Conservation (phyloP, 768 basidiomycete genomes). For the Crepidotus variabilis region DNA sequence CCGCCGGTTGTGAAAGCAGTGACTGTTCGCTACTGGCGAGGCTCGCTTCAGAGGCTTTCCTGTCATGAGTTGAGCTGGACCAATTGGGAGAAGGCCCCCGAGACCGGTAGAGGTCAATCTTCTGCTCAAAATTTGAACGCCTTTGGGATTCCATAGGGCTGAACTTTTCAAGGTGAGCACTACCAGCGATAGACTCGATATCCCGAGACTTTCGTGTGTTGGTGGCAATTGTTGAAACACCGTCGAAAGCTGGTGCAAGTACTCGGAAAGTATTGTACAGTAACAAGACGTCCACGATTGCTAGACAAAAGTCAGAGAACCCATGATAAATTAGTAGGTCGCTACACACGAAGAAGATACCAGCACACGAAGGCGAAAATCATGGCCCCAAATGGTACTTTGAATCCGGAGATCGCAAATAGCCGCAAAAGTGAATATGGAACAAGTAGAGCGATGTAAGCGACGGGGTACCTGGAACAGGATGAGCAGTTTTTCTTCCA, state of each 20-base stretch:
- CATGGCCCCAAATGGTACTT: slow-evolving; percentile 40
- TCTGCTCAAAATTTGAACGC: slow-evolving; percentile 14
- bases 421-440: slow-evolving; percentile 55
- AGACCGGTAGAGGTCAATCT: slow-evolving; percentile 18
- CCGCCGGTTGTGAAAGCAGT: not conserved
- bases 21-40: not conserved
- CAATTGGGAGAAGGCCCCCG: slow-evolving; percentile 23
- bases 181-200: slow-evolving; percentile 26
- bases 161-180: slow-evolving; percentile 16
- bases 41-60: not conserved
- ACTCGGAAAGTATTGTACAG: slow-evolving; percentile 68
- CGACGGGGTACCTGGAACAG: slow-evolving; percentile 28
- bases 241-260: slow-evolving; percentile 48
- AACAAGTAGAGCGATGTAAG: slow-evolving; percentile 54
- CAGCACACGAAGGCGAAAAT: slow-evolving; percentile 50
- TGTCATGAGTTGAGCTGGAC: slow-evolving; percentile 11
- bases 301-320: slow-evolving; percentile 28
- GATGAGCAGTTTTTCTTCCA: not conserved
- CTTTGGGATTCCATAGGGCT: slow-evolving; percentile 6
- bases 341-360: slow-evolving; percentile 49
- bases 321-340: not conserved
- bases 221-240: slow-evolving; percentile 22
- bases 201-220: slow-evolving; percentile 16
- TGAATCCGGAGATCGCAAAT: slow-evolving; percentile 42
- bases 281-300: slow-evolving; percentile 60